Conservation (phyloP, 2,329 filamentous ascomycete genomes). For the Claviceps africana region DNA sequence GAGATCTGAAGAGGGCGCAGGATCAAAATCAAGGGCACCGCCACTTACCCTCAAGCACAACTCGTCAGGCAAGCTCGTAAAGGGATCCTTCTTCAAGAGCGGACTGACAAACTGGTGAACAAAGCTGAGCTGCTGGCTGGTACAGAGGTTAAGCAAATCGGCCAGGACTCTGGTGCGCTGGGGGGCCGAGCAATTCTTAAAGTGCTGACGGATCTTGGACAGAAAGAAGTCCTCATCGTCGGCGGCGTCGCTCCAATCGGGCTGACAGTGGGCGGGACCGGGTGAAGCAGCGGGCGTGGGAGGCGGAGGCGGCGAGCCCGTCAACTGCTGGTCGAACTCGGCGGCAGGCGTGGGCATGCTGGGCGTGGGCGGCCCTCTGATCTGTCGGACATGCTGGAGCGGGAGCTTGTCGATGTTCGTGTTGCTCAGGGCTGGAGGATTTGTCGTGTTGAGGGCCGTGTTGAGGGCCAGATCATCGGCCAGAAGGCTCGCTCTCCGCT, state of each 20-base stretch:
- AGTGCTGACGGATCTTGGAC: slow-evolving; percentile 64
- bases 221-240: slow-evolving; percentile 75
- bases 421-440: slow-evolving; percentile 27
- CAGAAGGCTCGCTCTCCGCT: slow-evolving; percentile 44
- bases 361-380: slow-evolving; percentile 48
- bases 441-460: slow-evolving; percentile 20
- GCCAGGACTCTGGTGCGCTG: slow-evolving; percentile 72
- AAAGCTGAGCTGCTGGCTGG: slow-evolving; percentile 88
- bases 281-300: slow-evolving; percentile 53
- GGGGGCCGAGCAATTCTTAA: slow-evolving; percentile 59
- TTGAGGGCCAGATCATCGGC: slow-evolving; percentile 44
- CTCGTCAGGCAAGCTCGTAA: slow-evolving; percentile 82
- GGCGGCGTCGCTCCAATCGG: slow-evolving; percentile 63
- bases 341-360: slow-evolving; percentile 52
- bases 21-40: no score
- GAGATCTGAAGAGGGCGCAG: no score
- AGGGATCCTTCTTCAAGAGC: slow-evolving; percentile 88
- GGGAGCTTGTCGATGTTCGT: slow-evolving; percentile 35
- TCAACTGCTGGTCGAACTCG: slow-evolving; percentile 48
- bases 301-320: slow-evolving; percentile 48
- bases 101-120: slow-evolving; percentile 94
- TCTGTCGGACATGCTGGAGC: slow-evolving; percentile 24
- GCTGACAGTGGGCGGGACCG: slow-evolving; percentile 44
- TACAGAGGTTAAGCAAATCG: slow-evolving; percentile 84
- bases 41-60: slow-evolving; percentile 66